Conservation (phyloP, 2,329 filamentous ascomycete species). For the Pleoardoris graminearum region DNA sequence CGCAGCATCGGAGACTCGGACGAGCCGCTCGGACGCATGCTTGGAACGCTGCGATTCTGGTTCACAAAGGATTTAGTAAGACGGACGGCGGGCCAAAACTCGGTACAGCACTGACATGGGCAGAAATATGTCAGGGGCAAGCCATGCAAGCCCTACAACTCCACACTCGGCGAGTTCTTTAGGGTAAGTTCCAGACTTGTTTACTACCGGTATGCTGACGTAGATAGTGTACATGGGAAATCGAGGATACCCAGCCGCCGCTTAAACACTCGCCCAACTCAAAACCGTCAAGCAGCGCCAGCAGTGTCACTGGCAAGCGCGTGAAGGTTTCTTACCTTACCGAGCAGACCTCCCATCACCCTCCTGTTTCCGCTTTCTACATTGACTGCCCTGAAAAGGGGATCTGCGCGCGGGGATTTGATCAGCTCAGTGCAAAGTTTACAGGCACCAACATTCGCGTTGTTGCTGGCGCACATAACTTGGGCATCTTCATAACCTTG, state of each 20-base stretch:
- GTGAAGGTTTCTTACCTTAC: slow-evolving; percentile 91
- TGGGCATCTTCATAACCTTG: slow-evolving; percentile 91
- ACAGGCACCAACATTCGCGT: slow-evolving; percentile 94
- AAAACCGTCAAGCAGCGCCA: slow-evolving; percentile 43
- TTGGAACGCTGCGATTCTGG: slow-evolving; percentile 95
- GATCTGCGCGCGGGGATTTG: slow-evolving; percentile 84
- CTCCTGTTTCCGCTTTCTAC: slow-evolving; percentile 94
- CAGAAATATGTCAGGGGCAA: slow-evolving; percentile 97
- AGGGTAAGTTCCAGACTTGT: slow-evolving; percentile 61
- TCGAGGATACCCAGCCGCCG: slow-evolving; percentile 73
- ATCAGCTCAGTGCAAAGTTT: slow-evolving; percentile 97
- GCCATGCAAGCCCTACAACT: slow-evolving; percentile 99
- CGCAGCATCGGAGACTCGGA: slow-evolving; percentile 81
- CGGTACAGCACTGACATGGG: slow-evolving; percentile 17
- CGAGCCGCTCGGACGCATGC: slow-evolving; percentile 88
- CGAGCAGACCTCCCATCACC: slow-evolving; percentile 97
- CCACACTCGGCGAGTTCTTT: slow-evolving; percentile 95
- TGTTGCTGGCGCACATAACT: slow-evolving; percentile 86
- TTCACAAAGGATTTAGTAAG: slow-evolving; percentile 89
- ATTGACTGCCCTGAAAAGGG: slow-evolving; percentile 91
- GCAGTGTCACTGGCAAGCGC: slow-evolving; percentile 49
- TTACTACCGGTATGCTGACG: slow-evolving; percentile 21
- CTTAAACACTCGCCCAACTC: slow-evolving; percentile 52
- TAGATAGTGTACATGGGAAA: slow-evolving; percentile 87
- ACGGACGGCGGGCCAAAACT: slow-evolving; percentile 11